Evolutionary conservation across 768 basidiomycete species (phyloP), one percentile per base, ranked within the genome.

Genomic region (Mrakia blollopis): DNA sequence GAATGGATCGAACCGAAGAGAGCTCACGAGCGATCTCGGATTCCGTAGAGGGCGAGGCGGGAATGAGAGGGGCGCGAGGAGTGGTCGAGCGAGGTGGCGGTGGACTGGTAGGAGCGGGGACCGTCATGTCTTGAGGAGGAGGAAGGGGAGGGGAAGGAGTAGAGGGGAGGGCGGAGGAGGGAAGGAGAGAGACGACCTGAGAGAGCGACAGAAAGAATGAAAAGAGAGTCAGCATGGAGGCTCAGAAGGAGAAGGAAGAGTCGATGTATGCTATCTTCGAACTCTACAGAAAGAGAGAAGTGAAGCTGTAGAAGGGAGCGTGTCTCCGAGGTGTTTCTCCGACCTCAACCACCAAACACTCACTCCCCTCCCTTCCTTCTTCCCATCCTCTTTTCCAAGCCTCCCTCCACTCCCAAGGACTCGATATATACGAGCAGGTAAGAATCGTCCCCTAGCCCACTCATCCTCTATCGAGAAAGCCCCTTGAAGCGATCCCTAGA

Each of bases 1-100:
- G 77, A n/a, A 78, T 67, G 35, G 77, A 78, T 9, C 77, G 65
- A 37, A 78, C 73, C 2, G 77, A 78, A 14, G 72, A 69, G n/a
- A 78, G 65, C 72, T 78, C 77, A 57, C 77, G 77, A 23, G 73
- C 73, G 21, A 78, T 73, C 54, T 74, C 72, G 3, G 32, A 35
- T 30, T 47, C 41, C n/a, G 52, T 74, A 30, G 72, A 67, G 18
- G 77, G 67, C 11, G 75, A 74, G 14, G 73, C 16, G 28, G 73
- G 73, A 21, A 37, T 63, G 30, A 37, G 23, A 7, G 35, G 23
- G 6, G 16, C 23, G 32, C 32, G 32, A 21, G 67, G 32, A 41
- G 32, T 37, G 1, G 35, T 44, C 14, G 67, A 30, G 62, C 23
- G 23, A 63, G 10, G 16, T 5, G 16, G 11, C 3, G 62, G 35